Evolutionary conservation across 1,139 yeast species (phyloP), one percentile per base, ranked within the genome.

Genomic region (Chernovozyma sophiae-reginae): DNA sequence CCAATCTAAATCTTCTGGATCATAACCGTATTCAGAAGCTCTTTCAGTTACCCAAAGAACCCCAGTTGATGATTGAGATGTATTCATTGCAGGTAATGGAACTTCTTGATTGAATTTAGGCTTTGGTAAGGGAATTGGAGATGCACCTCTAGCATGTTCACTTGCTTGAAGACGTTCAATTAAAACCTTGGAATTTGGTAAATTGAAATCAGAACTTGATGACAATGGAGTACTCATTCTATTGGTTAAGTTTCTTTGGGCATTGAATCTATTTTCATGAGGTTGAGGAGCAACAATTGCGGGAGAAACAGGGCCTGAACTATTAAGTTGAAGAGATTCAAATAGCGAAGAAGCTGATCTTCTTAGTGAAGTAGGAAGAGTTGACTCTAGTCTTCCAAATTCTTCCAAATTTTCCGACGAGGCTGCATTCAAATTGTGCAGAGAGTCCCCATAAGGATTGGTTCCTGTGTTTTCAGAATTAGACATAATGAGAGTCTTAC

Each of bases 11-110:
- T 65, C 65, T 39, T 66, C 66, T 6, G 65, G 62, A 32, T 66
- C 60, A 52, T 65, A 79, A 0, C 86, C 86, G 52, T 77, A 74
- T 42, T 75, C 83, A 32, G 65, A 58, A 23, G 86, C 86, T 47
- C 83, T 65, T 52, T 79, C 85, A 1, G 85, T 79, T 34, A 78
- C 78, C 85, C 85, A 79, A 42, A 79, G 72, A 15, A 79, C 86
- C 40, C 86, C 86, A 1, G 86, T 79, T 8, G 83, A 77, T 12
- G 81, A 74, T 48, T 78, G 82, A 37, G 71, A 69, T 25, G 78
- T 73, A 55, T 79, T 80, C 64, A 79, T 61, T 11, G 84, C 85
- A 2, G 85, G 85, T 48, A 71, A 72, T 44, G 69, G 70, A 42
- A 73, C 72, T 33, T 58, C 68, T 31, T 65, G 72, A 42, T 69